Conservation (phyloP, 768 basidiomycete species). For the Clitopilus passeckerianus region DNA sequence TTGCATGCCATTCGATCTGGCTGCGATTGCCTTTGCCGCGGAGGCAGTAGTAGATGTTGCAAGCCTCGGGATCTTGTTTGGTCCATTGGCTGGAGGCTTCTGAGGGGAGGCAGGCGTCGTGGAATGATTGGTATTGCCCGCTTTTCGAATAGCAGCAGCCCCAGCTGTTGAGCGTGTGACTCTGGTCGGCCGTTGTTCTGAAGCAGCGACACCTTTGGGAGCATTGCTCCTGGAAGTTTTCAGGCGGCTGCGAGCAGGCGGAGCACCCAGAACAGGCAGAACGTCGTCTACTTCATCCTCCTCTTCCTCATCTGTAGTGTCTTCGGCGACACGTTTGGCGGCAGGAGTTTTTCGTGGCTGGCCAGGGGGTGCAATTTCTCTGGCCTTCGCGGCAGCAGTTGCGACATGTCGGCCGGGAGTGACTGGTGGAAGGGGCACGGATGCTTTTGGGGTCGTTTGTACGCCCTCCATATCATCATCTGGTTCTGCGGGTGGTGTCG, state of each 20-base stretch:
- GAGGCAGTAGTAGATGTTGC: constrained; percentile 47
- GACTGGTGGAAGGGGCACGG: constrained; percentile 57
- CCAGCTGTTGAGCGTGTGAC: constrained; percentile 69
- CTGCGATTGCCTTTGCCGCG: constrained; percentile 37
- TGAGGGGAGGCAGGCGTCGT: constrained; percentile 34
- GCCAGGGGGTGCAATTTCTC: constrained; percentile 69
- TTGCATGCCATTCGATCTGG: constrained; percentile 28
- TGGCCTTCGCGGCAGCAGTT: constrained; percentile 64
- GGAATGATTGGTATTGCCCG: constrained; percentile 28
- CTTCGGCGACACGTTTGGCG: constrained; percentile 63
- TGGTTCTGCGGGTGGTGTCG: constrained; percentile 74
- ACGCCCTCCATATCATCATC: constrained; percentile 54
- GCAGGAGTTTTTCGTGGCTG: constrained; percentile 88
- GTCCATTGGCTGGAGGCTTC: constrained; percentile 42
- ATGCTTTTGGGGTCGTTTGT: constrained; percentile 33
- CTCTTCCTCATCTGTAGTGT: constrained; percentile 67
- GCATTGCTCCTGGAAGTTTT: constrained; percentile 33
- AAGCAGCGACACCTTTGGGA: constrained; percentile 49
- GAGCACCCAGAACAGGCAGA: constrained; percentile 56
- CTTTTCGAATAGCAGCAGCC: constrained; percentile 48
- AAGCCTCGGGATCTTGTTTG: constrained; percentile 70
- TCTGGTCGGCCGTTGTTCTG: constrained; percentile 70
- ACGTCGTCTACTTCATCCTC: constrained; percentile 44
- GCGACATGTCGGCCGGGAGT: constrained; percentile 78
- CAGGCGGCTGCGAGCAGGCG: constrained; percentile 34